Base-by-base conservation (phyloP, 768 basidiomycete species). In the Roridomyces roridus region DNA sequence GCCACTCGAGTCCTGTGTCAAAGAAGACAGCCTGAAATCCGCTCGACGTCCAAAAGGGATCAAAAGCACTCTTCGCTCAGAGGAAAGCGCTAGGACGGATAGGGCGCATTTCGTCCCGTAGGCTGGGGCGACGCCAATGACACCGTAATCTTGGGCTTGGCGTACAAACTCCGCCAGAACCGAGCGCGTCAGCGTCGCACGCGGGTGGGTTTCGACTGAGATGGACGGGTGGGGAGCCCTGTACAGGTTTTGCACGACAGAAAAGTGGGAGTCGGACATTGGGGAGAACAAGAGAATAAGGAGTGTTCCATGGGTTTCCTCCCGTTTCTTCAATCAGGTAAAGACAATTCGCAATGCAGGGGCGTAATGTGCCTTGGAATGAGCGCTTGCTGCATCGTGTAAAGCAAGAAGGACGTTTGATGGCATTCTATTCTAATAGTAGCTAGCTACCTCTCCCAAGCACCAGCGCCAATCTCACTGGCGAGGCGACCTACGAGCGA, bases 51-150 rank as follows among this genome's bases (percentile, higher is more conserved):
- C 53, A 6, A 79, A 26, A 8, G 57, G 67, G 21, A 83, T 62
- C 6, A 78, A 51, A 0, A 85, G 66, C 1, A 72, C 74, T 0
- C 57, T 65, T 0, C 72, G 67, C 6, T 54, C 42, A 0, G 81
- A 73, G 6, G 81, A 67, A 36, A 85, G 69, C 0, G 80, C 79
- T 1, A 84, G 61, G 1, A 65, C 62, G 0, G 67, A 69, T 10
- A 85, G 62, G 9, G 62, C 57, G 29, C 74, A 73, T 6, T 70
- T 67, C 0, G 70, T 10, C 3, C 71, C 74, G 55, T 79, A 82
- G 0, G 70, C 67, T 0, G 81, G 77, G 7, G 83, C 74, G 5
- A 85, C 54, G 5, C 83, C 83, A 26, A 81, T 55, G 21, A 59
- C 35, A 23, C 64, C 51, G 20, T 65, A 65, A 8, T 58, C 50